Base-by-base conservation (phyloP, 192 early-diverging fungal genomes). In the Haplosporangium gracile region DNA sequence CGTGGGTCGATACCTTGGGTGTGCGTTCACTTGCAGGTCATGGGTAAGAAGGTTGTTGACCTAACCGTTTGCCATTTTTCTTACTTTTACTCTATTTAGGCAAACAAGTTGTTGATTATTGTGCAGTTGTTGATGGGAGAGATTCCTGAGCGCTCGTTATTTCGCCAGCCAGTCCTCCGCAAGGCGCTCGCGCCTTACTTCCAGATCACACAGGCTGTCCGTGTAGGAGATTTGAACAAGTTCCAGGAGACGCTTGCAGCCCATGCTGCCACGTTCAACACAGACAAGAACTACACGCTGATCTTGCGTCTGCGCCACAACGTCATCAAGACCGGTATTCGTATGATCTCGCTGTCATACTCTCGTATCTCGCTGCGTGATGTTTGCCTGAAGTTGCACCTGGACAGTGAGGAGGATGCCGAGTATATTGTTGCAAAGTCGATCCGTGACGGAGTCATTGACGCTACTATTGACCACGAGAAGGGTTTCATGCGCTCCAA, bases 401-500 rank as follows among this genome's bases (percentile, higher is more conserved):
- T 99, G 87, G 98, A 99, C 87, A 96, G 96, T 83, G 99, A 99
- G 88, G 98, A 99, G 83, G 98, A 99, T 82, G 99, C 98, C 39
- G 97, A 99, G 88, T 99, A 97, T 90, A 99, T 99, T 89, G 98
- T 99, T 2, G 96, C 97, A 34, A 99, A 99, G 91, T 96, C 99
- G 32, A 98, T 99, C 78, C 94, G 97, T 70, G 99, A 99, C 81
- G 99, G 98, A 72, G 98, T 99, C 24, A 98, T 99, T 89, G 97
- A 98, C 89, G 99, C 98, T n/a, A 94, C 93, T 0, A 93, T 99
- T 53, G 96, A 99, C 83, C 98, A 99, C 84, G 95, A 97, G 83
- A 94, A 93, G 76, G 98, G 98, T 0, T 97, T 91, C 79, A 96
- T 99, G 93, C 94, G 96, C 89, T 95, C 94, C 80, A 96, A 97